A percentile compares a stretch with the other conserved stretches of the same genome.
Conservation (phyloP, 768 basidiomycete genomes). For the Imleria badia region DNA sequence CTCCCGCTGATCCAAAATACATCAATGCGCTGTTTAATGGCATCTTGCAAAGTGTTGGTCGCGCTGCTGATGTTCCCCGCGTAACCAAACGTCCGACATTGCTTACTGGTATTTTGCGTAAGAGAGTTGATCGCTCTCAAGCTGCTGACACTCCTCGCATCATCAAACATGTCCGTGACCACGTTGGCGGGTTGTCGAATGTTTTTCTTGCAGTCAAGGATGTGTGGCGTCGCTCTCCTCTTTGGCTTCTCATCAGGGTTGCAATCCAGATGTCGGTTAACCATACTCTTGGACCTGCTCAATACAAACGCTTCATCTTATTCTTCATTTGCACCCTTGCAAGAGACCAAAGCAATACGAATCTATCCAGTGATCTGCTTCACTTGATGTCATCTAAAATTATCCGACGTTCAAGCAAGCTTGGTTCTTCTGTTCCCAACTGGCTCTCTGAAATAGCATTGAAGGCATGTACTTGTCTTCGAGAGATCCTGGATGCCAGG, state of each 20-base stretch:
- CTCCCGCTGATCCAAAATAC: not conserved
- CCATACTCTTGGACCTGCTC: slow-evolving; percentile 1
- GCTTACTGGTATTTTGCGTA: too few species aligned
- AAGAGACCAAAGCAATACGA: slow-evolving; percentile 7
- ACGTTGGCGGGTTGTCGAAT: slow-evolving; percentile 6
- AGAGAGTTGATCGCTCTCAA: too few species aligned
- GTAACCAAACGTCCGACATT: slow-evolving; percentile 10
- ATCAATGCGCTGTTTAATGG: not conserved
- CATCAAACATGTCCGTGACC: slow-evolving; percentile 23
- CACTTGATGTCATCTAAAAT: slow-evolving; percentile 25
- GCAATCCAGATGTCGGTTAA: slow-evolving; percentile 27
- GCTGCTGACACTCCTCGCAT: too few species aligned
- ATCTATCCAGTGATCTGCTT: slow-evolving; percentile 22
- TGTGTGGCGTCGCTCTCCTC: slow-evolving; percentile 29
- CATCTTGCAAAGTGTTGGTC: not conserved
- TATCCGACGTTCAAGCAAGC: slow-evolving; percentile 17
- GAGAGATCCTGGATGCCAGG: slow-evolving; percentile 26
- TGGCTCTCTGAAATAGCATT: slow-evolving; percentile 41
- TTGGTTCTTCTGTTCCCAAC: slow-evolving; percentile 8
- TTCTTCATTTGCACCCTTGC: slow-evolving; percentile 36
- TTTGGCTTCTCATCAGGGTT: slow-evolving; percentile 35
- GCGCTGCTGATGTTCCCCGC: slow-evolving; percentile 5
- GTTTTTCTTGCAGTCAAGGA: too few species aligned
- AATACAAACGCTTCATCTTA: slow-evolving; percentile 49
- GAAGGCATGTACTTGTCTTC: slow-evolving; percentile 24